Conservation (phyloP, 257 asterid species). For the Solanum pinnatisectum region DNA sequence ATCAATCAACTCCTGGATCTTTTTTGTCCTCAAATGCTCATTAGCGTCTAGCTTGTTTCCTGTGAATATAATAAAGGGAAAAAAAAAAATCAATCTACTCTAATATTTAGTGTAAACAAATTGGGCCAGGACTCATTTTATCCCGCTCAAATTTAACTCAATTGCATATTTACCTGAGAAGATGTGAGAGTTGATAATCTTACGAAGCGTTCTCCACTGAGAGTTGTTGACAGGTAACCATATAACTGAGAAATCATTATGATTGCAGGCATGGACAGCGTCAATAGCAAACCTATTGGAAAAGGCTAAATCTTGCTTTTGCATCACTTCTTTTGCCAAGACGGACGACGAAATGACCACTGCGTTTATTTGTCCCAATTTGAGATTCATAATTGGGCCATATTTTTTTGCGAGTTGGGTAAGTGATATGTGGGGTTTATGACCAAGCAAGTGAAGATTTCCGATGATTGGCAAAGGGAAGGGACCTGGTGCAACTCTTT, state of each 20-base stretch:
- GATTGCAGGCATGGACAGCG: slow-evolving; percentile 51
- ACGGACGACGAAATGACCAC: slow-evolving; percentile 48
- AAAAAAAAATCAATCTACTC: neutral
- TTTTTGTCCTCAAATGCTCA: slow-evolving; percentile 36
- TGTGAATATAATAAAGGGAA: slow-evolving; percentile 11
- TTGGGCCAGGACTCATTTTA: neutral
- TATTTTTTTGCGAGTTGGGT: slow-evolving; percentile 39
- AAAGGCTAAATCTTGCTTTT: slow-evolving; percentile 57
- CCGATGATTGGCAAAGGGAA: slow-evolving; percentile 62
- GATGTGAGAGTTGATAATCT: slow-evolving; percentile 41
- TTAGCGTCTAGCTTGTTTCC: slow-evolving; percentile 56
- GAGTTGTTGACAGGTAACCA: slow-evolving; percentile 51
- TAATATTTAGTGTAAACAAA: no score
- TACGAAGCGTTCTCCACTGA: slow-evolving; percentile 64
- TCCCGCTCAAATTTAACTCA: neutral
- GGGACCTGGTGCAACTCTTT: slow-evolving; percentile 27
- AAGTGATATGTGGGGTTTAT: slow-evolving; percentile 62
- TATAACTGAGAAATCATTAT: slow-evolving; percentile 43
- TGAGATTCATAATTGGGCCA: slow-evolving; percentile 69
- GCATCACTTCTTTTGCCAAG: slow-evolving; percentile 55
- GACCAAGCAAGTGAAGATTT: slow-evolving; percentile 60
- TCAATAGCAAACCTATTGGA: slow-evolving; percentile 39
- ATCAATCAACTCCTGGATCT: slow-evolving; percentile 31
- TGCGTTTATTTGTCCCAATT: slow-evolving; percentile 47
- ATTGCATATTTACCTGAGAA: slow-evolving; percentile 21